phyloP scores from a whole-genome alignment of 2,329 filamentous ascomycete genomes.

The Aspergillus aculeatus region DNA sequence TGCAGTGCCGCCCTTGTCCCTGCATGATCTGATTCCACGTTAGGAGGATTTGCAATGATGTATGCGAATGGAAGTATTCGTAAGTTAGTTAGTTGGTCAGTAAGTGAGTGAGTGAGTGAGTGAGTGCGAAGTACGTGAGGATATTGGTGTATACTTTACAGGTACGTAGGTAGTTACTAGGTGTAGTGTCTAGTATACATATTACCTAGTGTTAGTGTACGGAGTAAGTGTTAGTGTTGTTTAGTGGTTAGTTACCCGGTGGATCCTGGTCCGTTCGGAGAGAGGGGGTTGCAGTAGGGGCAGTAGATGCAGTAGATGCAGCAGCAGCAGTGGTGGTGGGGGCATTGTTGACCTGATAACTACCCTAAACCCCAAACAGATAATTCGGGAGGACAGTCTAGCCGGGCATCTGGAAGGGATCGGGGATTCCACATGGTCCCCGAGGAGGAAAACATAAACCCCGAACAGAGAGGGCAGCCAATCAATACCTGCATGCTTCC shows the following conservation, averaged over 20 bases:
- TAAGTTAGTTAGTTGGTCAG: no score
- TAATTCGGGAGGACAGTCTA: slow-evolving; percentile 2
- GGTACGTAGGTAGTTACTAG: background rate
- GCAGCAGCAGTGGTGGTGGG: no score
- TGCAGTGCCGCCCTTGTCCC: background rate
- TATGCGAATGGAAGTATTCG: background rate
- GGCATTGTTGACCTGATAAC: background rate
- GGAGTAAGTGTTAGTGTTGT: no score
- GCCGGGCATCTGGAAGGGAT: slow-evolving; percentile 15
- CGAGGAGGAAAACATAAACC: slow-evolving; percentile 18
- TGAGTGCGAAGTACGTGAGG: background rate
- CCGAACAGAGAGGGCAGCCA: slow-evolving; percentile 19
- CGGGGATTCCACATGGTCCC: slow-evolving; percentile 24
- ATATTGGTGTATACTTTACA: background rate
- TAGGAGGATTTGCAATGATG: background rate
- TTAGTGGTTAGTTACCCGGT: background rate
- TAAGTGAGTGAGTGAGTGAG: background rate
- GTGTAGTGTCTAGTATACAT: no score
- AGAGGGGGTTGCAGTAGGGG: background rate
- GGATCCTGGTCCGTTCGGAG: slow-evolving; percentile 5
- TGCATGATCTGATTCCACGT: background rate
- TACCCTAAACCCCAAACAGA: slow-evolving; percentile 8
- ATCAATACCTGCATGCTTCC: slow-evolving; percentile 5
- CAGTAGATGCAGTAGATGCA: background rate
- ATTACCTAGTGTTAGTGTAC: no score